phyloP scores from a whole-genome alignment of 768 basidiomycete species.

The Polyporus arcularius region DNA sequence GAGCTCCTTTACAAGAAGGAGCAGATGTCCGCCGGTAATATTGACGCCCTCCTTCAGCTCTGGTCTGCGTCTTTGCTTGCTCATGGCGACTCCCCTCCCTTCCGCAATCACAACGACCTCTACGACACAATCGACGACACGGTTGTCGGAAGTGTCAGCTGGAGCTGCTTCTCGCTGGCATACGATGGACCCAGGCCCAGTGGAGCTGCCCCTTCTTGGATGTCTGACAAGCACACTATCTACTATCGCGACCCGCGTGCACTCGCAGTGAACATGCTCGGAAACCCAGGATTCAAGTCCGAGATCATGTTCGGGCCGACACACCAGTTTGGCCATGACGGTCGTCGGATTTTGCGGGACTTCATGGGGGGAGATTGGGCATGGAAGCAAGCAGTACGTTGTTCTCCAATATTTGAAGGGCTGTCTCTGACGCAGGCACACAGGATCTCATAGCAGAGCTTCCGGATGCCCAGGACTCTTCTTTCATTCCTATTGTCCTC shows the following conservation, averaged over 20 bases:
- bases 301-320: conserved; percentile 25
- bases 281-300: conserved; percentile 22
- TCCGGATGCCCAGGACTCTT: conserved; percentile 5
- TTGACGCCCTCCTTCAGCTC: conserved; percentile 27
- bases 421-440: no score
- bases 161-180: conserved; percentile 36
- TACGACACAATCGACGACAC: conserved; percentile 38
- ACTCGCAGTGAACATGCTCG: conserved; percentile 24
- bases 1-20: conserved; percentile 15
- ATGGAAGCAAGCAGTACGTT: conserved; percentile 35
- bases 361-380: conserved; percentile 33
- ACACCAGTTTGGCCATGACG: conserved; percentile 12
- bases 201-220: conserved; percentile 26
- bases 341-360: conserved; percentile 18
- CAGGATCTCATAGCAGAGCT: conserved; percentile 7
- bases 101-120: conserved; percentile 31
- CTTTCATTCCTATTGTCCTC: conserved; percentile 26
- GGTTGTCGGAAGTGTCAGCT: conserved; percentile 35
- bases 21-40: conserved; percentile 16
- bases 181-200: conserved; percentile 21
- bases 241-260: conserved; percentile 23
- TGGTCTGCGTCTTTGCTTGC: conserved; percentile 11
- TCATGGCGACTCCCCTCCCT: conserved; percentile 22
- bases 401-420: no score
- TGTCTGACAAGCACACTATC: conserved; percentile 25